These are phyloP conservation scores for Infundibulicybe gibba DNA, from an alignment of 768 basidiomycete genomes.

Conservation along the genomic window DNA sequence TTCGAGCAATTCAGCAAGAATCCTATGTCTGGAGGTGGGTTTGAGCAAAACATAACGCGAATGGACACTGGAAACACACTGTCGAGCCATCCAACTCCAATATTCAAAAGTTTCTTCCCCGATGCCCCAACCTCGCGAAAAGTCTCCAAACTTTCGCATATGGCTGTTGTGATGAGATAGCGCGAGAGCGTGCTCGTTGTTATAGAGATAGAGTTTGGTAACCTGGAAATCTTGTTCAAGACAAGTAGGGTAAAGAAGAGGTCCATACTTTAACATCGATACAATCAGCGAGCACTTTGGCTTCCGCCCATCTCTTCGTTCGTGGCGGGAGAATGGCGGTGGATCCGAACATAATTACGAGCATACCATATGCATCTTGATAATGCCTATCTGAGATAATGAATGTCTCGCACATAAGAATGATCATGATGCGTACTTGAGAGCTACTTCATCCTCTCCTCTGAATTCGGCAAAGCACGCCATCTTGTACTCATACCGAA, in stretches of 20 bases:
- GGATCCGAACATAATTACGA: conserved; percentile 87
- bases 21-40: conserved; percentile 61
- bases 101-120: conserved; percentile 96
- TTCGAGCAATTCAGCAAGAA: conserved; percentile 89
- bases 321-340: conserved; percentile 84
- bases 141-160: conserved; percentile 78
- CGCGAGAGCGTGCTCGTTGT: conserved; percentile 78
- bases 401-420: conserved; percentile 7
- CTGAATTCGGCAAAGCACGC: conserved; percentile 95
- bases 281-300: conserved; percentile 93
- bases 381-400: conserved; percentile 62
- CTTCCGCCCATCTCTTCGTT: conserved; percentile 98
- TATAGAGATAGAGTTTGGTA: conserved; percentile 87
- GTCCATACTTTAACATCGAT: conserved; percentile 78
- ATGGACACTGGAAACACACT: conserved; percentile 45
- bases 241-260: not conserved
- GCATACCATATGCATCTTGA: conserved; percentile 84
- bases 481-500: conserved; percentile 97
- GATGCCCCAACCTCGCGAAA: conserved; percentile 91
- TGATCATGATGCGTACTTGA: conserved; percentile 59
- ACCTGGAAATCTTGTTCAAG: conserved; percentile 45
- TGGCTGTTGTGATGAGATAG: conserved; percentile 84
- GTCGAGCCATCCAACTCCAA: conserved; percentile 95
- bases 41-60: not conserved
- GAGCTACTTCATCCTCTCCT: conserved; percentile 86